These are phyloP conservation scores for Fusarium metavorans DNA, from an alignment of 2,329 filamentous ascomycete species.

Conservation along the genomic window DNA sequence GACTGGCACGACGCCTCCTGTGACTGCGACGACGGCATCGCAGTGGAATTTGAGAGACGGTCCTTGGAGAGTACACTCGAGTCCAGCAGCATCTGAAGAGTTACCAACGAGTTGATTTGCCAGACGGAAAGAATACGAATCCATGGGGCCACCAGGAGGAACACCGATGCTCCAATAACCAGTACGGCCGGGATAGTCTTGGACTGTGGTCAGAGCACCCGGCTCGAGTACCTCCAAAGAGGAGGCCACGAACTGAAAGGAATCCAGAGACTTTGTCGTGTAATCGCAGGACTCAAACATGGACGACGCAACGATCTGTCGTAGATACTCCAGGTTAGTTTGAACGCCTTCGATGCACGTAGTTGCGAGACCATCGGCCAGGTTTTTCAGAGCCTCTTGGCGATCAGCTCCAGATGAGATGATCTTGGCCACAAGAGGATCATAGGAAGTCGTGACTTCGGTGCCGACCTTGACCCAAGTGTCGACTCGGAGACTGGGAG, in stretches of 20 bases:
- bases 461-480: slow-evolving; percentile 77
- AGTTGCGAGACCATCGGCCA: slow-evolving; percentile 70
- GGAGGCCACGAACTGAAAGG: slow-evolving; percentile 43
- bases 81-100: slow-evolving; percentile 40
- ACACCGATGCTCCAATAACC: slow-evolving; percentile 55
- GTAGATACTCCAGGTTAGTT: slow-evolving; percentile 52
- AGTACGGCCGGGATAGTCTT: slow-evolving; percentile 55
- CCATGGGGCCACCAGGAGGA: slow-evolving; percentile 57
- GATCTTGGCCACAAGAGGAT: slow-evolving; percentile 81
- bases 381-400: slow-evolving; percentile 71
- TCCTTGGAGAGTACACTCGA: slow-evolving; percentile 52
- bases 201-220: slow-evolving; percentile 52
- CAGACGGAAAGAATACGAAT: slow-evolving; percentile 50
- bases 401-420: slow-evolving; percentile 73
- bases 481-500: slow-evolving; percentile 67
- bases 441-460: slow-evolving; percentile 79
- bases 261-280: slow-evolving; percentile 51
- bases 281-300: slow-evolving; percentile 46
- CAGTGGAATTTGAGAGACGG: slow-evolving; percentile 52
- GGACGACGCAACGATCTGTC: slow-evolving; percentile 44
- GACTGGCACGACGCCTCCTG: slow-evolving; percentile 46
- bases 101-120: slow-evolving; percentile 54
- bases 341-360: slow-evolving; percentile 48
- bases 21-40: slow-evolving; percentile 48
- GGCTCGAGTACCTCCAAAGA: slow-evolving; percentile 53